Conservation (phyloP, 208 protist species). For the Endotrypanum monterogeii region DNA sequence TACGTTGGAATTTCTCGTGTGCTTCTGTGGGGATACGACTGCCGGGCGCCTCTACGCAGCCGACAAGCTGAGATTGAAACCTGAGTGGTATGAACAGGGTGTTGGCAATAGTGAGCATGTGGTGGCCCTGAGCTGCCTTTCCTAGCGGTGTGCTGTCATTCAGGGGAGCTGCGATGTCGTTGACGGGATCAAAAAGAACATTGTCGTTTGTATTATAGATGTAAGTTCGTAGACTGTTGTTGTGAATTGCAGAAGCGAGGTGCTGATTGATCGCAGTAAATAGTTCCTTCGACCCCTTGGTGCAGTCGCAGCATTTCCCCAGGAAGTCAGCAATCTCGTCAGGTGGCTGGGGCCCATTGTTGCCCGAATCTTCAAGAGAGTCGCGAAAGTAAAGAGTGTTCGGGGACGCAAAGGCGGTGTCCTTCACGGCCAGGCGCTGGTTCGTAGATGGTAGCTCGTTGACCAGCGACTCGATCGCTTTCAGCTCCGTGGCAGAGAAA, state of each 20-base stretch:
- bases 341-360: not conserved
- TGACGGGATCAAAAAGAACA: slow-evolving; percentile 65
- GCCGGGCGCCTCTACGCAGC: slow-evolving; percentile 58
- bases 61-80: slow-evolving; percentile 44
- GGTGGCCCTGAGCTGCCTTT: slow-evolving; percentile 31
- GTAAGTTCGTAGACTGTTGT: slow-evolving; percentile 38
- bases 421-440: not conserved
- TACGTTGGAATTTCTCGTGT: slow-evolving; percentile 2
- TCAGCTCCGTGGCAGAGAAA: slow-evolving; percentile 54
- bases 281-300: slow-evolving; percentile 29
- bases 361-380: slow-evolving; percentile 4
- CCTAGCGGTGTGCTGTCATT: slow-evolving; percentile 56
- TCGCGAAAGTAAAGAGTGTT: slow-evolving; percentile 5
- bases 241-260: slow-evolving; percentile 25
- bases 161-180: slow-evolving; percentile 45
- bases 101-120: slow-evolving; percentile 44
- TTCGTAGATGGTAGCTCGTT: slow-evolving; percentile 3
- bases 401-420: not conserved
- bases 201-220: slow-evolving; percentile 46
- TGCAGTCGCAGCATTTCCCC: slow-evolving; percentile 39
- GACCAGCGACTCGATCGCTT: slow-evolving; percentile 34
- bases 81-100: slow-evolving; percentile 68
- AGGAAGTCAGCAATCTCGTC: slow-evolving; percentile 35
- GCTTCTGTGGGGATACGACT: slow-evolving; percentile 11
- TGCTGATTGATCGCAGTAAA: slow-evolving; percentile 53